A percentile compares a stretch with the other conserved stretches of the same genome.
These are phyloP conservation scores for Cercospora zeina DNA, from an alignment of 2,329 filamentous ascomycete species.

Conservation along the genomic window DNA sequence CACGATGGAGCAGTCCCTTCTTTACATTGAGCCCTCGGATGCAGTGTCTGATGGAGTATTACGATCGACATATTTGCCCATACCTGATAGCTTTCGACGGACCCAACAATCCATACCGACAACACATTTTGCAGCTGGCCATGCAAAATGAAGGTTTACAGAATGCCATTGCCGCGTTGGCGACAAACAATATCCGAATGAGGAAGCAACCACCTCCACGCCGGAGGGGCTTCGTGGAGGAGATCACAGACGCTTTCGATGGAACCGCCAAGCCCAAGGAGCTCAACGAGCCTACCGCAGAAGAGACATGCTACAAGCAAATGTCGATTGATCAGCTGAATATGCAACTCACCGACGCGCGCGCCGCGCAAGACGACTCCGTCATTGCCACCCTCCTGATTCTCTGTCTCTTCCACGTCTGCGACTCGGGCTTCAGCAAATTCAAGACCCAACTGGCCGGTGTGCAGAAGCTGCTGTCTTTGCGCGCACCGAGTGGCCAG, in stretches of 20 bases:
- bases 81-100: slow-evolving; percentile 90
- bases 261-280: slow-evolving; percentile 38
- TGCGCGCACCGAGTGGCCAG: slow-evolving; percentile 65
- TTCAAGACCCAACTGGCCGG: slow-evolving; percentile 93
- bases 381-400: slow-evolving; percentile 84
- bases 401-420: slow-evolving; percentile 88
- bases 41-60: slow-evolving; percentile 89
- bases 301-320: slow-evolving; percentile 81
- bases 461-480: slow-evolving; percentile 81
- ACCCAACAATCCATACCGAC: slow-evolving; percentile 79
- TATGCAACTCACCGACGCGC: slow-evolving; percentile 74
- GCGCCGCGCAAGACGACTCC: slow-evolving; percentile 76
- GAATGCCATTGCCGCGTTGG: slow-evolving; percentile 85
- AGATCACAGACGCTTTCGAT: slow-evolving; percentile 35
- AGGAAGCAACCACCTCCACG: slow-evolving; percentile 62
- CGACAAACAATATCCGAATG: slow-evolving; percentile 88
- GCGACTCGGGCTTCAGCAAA: slow-evolving; percentile 86
- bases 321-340: slow-evolving; percentile 83
- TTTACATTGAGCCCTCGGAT: slow-evolving; percentile 70
- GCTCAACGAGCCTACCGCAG: slow-evolving; percentile 61
- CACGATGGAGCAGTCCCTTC: slow-evolving; percentile 44
- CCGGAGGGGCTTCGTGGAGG: slow-evolving; percentile 39
- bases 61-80: slow-evolving; percentile 86
- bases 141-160: slow-evolving; percentile 78
- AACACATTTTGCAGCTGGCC: slow-evolving; percentile 77